Percentiles rank a stretch among this genome's conserved stretches.
Evolutionary conservation across 1,284 basidiomycete genomes (phyloP).

Genomic region (Leccinum colubrinum): DNA sequence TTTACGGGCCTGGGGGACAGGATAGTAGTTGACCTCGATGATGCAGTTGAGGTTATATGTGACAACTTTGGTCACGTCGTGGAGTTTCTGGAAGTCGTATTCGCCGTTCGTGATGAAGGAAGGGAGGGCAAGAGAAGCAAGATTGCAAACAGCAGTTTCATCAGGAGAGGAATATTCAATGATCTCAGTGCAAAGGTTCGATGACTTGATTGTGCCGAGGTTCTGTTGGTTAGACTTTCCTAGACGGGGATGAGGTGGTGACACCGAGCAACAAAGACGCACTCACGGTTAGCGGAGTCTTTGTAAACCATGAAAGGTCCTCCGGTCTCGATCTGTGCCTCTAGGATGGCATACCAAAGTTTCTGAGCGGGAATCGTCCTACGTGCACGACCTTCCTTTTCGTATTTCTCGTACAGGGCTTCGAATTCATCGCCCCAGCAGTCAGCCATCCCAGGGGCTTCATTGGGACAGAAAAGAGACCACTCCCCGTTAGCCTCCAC

Average conservation of each 20-base stretch:
- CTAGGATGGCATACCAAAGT: constrained; percentile 97
- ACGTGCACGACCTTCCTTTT: constrained; percentile 86
- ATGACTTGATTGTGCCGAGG: constrained; percentile 98
- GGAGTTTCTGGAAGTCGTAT: constrained; percentile 95
- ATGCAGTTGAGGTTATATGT: constrained; percentile 93
- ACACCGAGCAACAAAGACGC: not conserved
- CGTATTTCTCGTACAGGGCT: constrained; percentile 86
- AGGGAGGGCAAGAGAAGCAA: constrained; percentile 96
- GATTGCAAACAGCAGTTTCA: constrained; percentile 98
- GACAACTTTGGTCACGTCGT: constrained; percentile 92
- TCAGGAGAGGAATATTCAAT: constrained; percentile 98
- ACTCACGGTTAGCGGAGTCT: constrained; percentile 79
- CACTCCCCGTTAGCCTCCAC: constrained; percentile 88
- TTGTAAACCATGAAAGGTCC: constrained; percentile 99
- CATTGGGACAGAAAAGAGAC: constrained; percentile 98
- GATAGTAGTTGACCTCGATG: constrained; percentile 95
- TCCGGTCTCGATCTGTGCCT: constrained; percentile 98
- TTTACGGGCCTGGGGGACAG: constrained; percentile 84
- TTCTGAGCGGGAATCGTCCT: constrained; percentile 95
- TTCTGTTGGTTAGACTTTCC: constrained; percentile 99
- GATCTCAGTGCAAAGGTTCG: constrained; percentile 99
- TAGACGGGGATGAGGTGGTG: constrained; percentile 30
- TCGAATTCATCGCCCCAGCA: constrained; percentile 94
- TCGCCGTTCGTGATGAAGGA: constrained; percentile 73
- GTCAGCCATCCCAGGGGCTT: constrained; percentile 90